These are phyloP conservation scores for Ilyonectria mors-panacis DNA, from an alignment of 2,329 filamentous ascomycete genomes.

Conservation along the genomic window DNA sequence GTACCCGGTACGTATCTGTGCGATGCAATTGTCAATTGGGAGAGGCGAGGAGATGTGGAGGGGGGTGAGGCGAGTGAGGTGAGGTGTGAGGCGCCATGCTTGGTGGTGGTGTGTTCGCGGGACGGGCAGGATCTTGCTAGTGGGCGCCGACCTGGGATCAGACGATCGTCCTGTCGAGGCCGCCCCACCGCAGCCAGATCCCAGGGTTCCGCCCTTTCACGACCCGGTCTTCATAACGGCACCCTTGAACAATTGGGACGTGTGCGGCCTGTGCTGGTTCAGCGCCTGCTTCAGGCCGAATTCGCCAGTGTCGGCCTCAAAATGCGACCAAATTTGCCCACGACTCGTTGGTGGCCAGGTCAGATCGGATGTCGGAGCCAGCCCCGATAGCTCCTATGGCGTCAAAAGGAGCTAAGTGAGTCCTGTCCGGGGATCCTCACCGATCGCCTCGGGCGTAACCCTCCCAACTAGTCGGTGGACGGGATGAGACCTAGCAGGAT, in stretches of 20 bases:
- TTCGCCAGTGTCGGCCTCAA: neutral
- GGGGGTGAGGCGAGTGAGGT: conserved; percentile 26
- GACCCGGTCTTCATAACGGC: conserved; percentile 33
- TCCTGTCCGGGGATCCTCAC: conserved; percentile 40
- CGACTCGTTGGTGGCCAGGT: conserved; percentile 34
- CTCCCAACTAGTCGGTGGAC: conserved; percentile 37
- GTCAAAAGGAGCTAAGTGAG: conserved; percentile 35
- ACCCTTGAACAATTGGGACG: conserved; percentile 18
- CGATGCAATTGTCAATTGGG: neutral
- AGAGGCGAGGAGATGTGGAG: conserved; percentile 36
- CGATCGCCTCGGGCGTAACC: conserved; percentile 43
- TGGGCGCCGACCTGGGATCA: conserved; percentile 46
- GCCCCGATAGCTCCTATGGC: conserved; percentile 32
- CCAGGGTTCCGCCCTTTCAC: conserved; percentile 48
- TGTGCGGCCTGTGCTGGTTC: conserved; percentile 17
- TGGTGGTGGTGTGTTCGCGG: conserved; percentile 45
- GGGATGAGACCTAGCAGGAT: conserved; percentile 36
- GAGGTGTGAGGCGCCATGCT: conserved; percentile 36
- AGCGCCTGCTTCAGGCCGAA: conserved; percentile 38
- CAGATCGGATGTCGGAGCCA: conserved; percentile 35
- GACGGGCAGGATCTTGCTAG: conserved; percentile 51
- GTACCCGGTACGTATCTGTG: neutral
- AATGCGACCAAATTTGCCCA: conserved; percentile 27
- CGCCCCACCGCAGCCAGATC: conserved; percentile 49
- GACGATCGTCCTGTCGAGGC: conserved; percentile 48